phyloP scores from a whole-genome alignment of 805 yeast species.

The Maudiozyma bulderi region DNA sequence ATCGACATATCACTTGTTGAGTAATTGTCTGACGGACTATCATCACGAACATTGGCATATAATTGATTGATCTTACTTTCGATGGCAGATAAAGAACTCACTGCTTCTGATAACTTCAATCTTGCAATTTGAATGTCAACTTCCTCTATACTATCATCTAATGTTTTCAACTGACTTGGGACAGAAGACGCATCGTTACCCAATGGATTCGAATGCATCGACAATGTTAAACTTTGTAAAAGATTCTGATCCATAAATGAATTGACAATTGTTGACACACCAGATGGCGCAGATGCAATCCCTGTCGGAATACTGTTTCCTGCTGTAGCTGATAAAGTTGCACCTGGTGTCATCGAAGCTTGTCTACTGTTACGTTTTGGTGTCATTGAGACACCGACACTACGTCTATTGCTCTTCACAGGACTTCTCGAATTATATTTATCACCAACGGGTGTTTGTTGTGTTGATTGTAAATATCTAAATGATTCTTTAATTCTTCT shows the following conservation, averaged over 20 bases:
- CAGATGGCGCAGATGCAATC: not conserved
- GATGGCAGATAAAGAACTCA: conserved; percentile 27
- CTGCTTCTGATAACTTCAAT: conserved; percentile 40
- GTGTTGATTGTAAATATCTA: conserved; percentile 31
- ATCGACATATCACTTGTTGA: conserved; percentile 4
- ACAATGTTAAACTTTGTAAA: conserved; percentile 49
- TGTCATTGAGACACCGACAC: conserved; percentile 10
- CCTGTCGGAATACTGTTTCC: not conserved
- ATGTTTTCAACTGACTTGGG: conserved; percentile 38
- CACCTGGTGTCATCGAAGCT: not conserved
- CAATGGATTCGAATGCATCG: conserved; percentile 51
- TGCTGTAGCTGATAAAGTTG: not conserved
- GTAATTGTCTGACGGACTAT: conserved; percentile 8
- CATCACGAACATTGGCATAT: conserved; percentile 6
- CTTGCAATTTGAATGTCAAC: conserved; percentile 60
- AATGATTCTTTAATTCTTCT: conserved; percentile 37
- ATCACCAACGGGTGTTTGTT: conserved; percentile 25
- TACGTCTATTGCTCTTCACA: conserved; percentile 28
- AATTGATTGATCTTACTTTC: conserved; percentile 22
- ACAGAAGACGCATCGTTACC: conserved; percentile 38
- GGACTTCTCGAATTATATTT: conserved; percentile 26
- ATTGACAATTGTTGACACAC: conserved; percentile 1
- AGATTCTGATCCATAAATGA: conserved; percentile 26
- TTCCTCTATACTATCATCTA: conserved; percentile 59
- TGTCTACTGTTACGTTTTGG: conserved; percentile 10